Base-by-base conservation (phyloP, 176 grass and related monocot species). In the Eragrostis nindensis region DNA sequence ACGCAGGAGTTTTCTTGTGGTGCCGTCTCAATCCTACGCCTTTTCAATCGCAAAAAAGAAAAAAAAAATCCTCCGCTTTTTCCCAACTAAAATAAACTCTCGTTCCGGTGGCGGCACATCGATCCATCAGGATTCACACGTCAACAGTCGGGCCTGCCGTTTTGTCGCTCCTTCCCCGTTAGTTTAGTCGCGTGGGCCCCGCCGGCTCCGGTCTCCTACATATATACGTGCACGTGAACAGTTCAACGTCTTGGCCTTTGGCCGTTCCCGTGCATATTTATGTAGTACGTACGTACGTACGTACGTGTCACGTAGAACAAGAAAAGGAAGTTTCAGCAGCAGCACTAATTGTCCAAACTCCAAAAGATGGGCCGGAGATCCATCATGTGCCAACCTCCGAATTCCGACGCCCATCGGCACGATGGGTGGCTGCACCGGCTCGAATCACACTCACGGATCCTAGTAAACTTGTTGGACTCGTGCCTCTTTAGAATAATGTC, bases 181-280 rank as follows among this genome's bases (percentile, higher is more conserved):
- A 21, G 16, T 54, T 36, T 36, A 36, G 32, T 1, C 32, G 32
- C 32, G 32, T 36, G 32, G 32, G 32, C 32, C 32, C 32, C 32
- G 32, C 32, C 32, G 32, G 32, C 32, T 36, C 32, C 32, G 1
- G 32, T 36, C 32, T 36, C 32, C 32, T 36, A 36, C n/a, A n/a
- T n/a, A n/a, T n/a, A n/a, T n/a, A n/a, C 47, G 17, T 38, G 70
- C 70, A 73, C 70, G 70, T 52, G 70, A 21, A 54, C 6, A 54
- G 52, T 54, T 55, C 16, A 21, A 55, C 52, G 8, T 5, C 52
- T 55, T n/a, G 52, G 5, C 6, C 52, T 21, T 36, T 55, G 52
- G 52, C 52, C 4, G 16, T 21, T 55, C 6, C 52, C 5, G 18
- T 55, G 52, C n/a, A n/a, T n/a, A 21, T 55, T 55, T 55, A 18